These are phyloP conservation scores for Oryza nivara DNA, from an alignment of 176 grass and related monocot genomes.

Conservation along the genomic window DNA sequence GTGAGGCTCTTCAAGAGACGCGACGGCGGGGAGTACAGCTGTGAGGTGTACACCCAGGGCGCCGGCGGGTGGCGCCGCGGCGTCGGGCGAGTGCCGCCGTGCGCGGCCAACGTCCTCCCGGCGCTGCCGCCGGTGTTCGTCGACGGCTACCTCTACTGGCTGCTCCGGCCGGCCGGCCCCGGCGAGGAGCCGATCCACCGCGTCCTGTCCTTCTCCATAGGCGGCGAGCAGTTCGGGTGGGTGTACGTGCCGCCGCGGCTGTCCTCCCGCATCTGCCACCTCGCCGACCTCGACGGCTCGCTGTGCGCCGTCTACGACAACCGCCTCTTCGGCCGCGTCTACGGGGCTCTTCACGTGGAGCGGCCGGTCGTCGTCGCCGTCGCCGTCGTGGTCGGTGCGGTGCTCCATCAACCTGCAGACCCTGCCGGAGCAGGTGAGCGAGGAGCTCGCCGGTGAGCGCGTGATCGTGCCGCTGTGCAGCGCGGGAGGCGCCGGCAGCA, in stretches of 20 bases:
- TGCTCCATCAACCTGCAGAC: not conserved
- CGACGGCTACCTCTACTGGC: conserved; percentile 16
- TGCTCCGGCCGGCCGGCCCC: not conserved
- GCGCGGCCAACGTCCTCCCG: not conserved
- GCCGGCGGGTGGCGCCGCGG: not conserved
- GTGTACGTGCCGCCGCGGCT: not conserved
- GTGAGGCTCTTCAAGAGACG: no score
- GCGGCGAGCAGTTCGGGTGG: conserved; percentile 26
- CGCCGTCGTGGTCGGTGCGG: not conserved
- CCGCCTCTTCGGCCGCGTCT: not conserved
- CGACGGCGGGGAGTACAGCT: no score
- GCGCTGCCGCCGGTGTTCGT: conserved; percentile 20
- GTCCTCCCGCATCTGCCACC: not conserved
- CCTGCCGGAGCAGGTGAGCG: not conserved
- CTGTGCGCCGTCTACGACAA: not conserved
- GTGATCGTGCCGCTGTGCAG: not conserved
- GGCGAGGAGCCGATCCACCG: not conserved
- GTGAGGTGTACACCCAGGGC: not conserved
- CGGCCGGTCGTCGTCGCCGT: not conserved
- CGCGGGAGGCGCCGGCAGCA: not conserved
- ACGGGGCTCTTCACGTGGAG: not conserved
- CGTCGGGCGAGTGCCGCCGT: not conserved
- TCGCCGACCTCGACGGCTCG: not conserved
- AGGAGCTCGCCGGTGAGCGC: not conserved
- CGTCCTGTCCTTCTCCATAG: conserved; percentile 21